A percentile compares a stretch with the other conserved stretches of the same genome.
These are phyloP conservation scores for Boletus pseudo-olivaceus DNA, from an alignment of 768 basidiomycete species.

Conservation along the genomic window DNA sequence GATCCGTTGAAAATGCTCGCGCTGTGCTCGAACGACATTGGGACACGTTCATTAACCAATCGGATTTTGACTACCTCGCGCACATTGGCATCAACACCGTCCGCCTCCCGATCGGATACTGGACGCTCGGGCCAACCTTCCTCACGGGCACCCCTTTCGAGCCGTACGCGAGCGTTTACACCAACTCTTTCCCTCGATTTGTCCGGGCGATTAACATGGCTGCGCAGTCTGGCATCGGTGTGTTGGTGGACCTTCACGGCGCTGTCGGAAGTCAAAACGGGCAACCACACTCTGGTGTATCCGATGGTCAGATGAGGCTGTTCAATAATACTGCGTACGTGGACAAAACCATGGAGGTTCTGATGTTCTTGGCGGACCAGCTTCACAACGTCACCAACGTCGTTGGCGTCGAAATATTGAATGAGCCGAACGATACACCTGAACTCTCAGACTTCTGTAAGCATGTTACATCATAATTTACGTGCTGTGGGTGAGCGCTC, in stretches of 20 bases:
- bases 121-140: conserved; percentile 31
- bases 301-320: conserved; percentile 38
- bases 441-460: conserved; percentile 41
- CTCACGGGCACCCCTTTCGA: conserved; percentile 39
- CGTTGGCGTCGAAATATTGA: conserved; percentile 57
- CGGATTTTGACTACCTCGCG: conserved; percentile 63
- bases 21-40: conserved; percentile 66
- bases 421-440: conserved; percentile 49
- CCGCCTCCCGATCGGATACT: conserved; percentile 60
- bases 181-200: conserved; percentile 37
- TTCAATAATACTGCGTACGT: conserved; percentile 35
- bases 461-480: not conserved
- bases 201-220: conserved; percentile 43
- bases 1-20: conserved; percentile 35
- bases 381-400: conserved; percentile 45
- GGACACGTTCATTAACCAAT: conserved; percentile 65
- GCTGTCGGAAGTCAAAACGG: conserved; percentile 50
- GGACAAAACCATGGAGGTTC: conserved; percentile 38
- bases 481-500: not conserved
- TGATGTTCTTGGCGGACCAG: conserved; percentile 35
- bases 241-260: conserved; percentile 53
- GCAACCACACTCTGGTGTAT: conserved; percentile 30
- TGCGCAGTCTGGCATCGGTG: conserved; percentile 39
- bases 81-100: conserved; percentile 58
- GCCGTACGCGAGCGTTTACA: conserved; percentile 40